phyloP scores from a whole-genome alignment of 441 rosid genomes.

The Erodium chrysanthum region DNA sequence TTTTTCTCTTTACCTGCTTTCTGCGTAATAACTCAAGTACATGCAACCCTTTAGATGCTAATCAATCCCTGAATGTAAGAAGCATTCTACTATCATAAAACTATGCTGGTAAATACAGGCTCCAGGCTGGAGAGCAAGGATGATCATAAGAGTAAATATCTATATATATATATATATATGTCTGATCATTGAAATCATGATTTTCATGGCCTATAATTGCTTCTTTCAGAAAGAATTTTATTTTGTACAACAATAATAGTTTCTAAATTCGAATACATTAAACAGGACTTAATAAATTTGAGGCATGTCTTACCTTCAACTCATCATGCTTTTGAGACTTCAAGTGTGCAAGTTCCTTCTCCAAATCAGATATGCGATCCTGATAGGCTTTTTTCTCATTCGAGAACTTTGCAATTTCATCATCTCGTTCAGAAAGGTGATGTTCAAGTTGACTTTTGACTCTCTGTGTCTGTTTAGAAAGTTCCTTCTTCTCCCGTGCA shows the following conservation, averaged over 20 bases:
- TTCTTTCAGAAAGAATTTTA: no score
- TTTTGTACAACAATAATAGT: no score
- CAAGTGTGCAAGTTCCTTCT: constrained; percentile 1
- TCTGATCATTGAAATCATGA: no score
- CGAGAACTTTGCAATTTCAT: constrained; percentile 8
- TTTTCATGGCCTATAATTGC: no score
- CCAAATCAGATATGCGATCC: constrained; percentile 4
- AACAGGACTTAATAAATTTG: neutral
- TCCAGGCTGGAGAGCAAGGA: neutral
- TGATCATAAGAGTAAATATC: neutral
- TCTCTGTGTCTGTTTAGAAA: neutral
- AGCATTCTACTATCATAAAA: neutral
- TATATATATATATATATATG: no score
- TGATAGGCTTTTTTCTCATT: constrained; percentile 7
- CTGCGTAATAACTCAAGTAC: constrained; percentile 1
- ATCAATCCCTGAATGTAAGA: neutral
- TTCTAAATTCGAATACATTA: no score
- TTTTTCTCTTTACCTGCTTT: constrained; percentile 10
- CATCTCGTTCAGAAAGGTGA: neutral
- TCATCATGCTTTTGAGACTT: constrained; percentile 10
- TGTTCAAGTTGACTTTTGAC: constrained; percentile 5
- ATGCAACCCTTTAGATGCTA: neutral
- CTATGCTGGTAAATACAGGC: neutral
- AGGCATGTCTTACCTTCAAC: neutral
- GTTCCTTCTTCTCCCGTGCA: constrained; percentile 7